Evolutionary conservation across 1,284 basidiomycete species (phyloP).

Genomic region (Neolentinus lepideus): DNA sequence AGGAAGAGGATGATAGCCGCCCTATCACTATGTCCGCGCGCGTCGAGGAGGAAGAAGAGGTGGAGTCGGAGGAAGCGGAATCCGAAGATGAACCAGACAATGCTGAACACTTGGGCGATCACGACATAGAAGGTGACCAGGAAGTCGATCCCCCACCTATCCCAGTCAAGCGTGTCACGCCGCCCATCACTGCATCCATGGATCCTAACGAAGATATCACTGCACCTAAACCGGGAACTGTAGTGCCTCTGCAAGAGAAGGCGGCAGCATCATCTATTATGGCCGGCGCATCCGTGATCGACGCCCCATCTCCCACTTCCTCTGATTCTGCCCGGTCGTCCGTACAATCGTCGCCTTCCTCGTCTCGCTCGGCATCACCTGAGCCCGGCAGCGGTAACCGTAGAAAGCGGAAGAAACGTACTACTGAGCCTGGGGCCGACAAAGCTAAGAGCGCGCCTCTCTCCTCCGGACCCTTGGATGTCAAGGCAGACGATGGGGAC

Average conservation of each 20-base stretch:
- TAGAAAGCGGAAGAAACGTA: slow-evolving; percentile 11
- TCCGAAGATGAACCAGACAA: slow-evolving; percentile 9
- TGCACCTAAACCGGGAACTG: slow-evolving; percentile 27
- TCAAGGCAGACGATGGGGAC: slow-evolving; percentile 21
- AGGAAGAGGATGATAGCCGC: slow-evolving; percentile 7
- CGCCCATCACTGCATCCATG: neutral
- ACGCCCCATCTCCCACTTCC: slow-evolving; percentile 26
- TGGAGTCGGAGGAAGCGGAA: slow-evolving; percentile 7
- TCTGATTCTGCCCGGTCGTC: slow-evolving; percentile 22
- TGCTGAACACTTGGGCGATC: neutral
- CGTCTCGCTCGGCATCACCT: slow-evolving; percentile 34
- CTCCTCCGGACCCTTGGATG: slow-evolving; percentile 16
- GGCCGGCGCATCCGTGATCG: slow-evolving; percentile 37
- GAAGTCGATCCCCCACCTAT: slow-evolving; percentile 9
- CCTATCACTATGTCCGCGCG: slow-evolving; percentile 1
- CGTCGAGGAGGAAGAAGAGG: slow-evolving; percentile 10
- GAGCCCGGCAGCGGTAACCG: slow-evolving; percentile 21
- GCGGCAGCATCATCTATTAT: slow-evolving; percentile 43
- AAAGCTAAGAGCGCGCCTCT: slow-evolving; percentile 18
- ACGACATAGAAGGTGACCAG: slow-evolving; percentile 6
- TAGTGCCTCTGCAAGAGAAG: slow-evolving; percentile 32
- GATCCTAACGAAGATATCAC: slow-evolving; percentile 23
- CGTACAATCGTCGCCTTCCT: slow-evolving; percentile 25
- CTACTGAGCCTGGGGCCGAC: slow-evolving; percentile 17
- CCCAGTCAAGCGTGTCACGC: slow-evolving; percentile 1